Conservation (phyloP, 495 filamentous ascomycete species). For the Penicillium cinerascens region DNA sequence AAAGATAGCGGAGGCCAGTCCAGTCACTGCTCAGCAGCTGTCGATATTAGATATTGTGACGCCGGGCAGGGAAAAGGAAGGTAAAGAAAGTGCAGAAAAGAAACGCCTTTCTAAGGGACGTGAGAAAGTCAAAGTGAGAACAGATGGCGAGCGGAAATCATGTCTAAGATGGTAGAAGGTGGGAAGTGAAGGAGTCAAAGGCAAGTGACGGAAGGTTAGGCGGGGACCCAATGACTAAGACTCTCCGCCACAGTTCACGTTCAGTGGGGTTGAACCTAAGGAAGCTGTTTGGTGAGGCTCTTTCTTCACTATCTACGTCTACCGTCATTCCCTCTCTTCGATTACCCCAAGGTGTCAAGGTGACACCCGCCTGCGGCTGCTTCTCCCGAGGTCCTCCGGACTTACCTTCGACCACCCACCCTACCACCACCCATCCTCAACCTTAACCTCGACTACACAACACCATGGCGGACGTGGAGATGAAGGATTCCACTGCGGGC, state of each 20-base stretch:
- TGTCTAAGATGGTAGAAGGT: conserved; percentile 7
- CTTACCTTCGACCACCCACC: conserved; percentile 1
- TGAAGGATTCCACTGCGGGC: conserved; percentile 73
- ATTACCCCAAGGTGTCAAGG: conserved; percentile 1
- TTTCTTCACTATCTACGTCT: not conserved
- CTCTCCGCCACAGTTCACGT: conserved; percentile 10
- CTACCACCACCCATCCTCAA: not conserved
- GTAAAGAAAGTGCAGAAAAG: not conserved
- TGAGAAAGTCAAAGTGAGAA: not conserved
- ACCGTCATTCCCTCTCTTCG: not conserved
- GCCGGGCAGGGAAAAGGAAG: conserved; percentile 14
- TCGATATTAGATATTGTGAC: conserved; percentile 19
- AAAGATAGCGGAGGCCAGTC: conserved; percentile 16
- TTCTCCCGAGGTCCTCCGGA: conserved; percentile 5
- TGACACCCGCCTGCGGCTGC: not conserved
- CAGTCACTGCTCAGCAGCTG: conserved; percentile 41
- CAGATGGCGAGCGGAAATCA: conserved; percentile 2
- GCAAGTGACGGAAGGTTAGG: conserved; percentile 13
- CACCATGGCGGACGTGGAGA: conserved; percentile 93
- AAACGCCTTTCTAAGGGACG: not conserved
- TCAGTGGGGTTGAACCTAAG: conserved; percentile 7
- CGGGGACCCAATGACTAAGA: conserved; percentile 23
- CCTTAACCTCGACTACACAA: conserved; percentile 1
- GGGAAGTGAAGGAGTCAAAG: conserved; percentile 3
- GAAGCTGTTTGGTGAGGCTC: not conserved